Base-by-base conservation (phyloP, 805 yeast species). In the Tetrapisispora namnaoensis region DNA sequence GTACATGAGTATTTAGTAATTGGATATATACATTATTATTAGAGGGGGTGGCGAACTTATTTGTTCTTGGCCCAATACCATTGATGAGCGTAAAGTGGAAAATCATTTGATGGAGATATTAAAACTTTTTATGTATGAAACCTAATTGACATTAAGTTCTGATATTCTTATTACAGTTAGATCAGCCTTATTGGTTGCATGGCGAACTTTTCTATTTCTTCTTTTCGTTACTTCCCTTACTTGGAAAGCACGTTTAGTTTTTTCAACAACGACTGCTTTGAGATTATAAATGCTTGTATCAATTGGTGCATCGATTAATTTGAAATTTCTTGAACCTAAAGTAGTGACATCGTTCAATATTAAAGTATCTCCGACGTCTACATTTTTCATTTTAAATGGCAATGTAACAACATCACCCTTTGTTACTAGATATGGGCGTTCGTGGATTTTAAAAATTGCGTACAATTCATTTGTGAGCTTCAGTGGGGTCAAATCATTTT, bases 391-490 rank as follows among this genome's bases (percentile, higher is more conserved):
- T 54, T 80, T 77, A 67, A 78, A 90, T 2, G 97, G 96, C 37
- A 93, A 67, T 22, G 80, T 76, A 46, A 93, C 77, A 55, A 74
- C 77, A 66, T 93, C 99, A 21, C 99, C 99, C 55, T 82, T 79
- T 24, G 98, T 89, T 17, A 93, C 93, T 52, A 93, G 71, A 61
- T 86, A 89, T 40, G 93, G 87, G 67, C 88, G 80, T 66, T 83
- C 79, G 70, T 88, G 93, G 37, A 93, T 77, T 56, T 79, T 80
- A 55, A 91, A 76, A 9, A 86, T 74, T 42, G 98, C 98, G 62
- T 88, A 93, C 32, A 91, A 68, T 53, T 78, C 78, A 51, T 78
- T 77, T 48, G 83, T 80, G 46, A 79, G 75, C 60, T 82, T 86
- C 52, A 89, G 70, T 2, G 87, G 82, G 0, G 79, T 67, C 47